Conservation (phyloP, 1,284 basidiomycete genomes). For the Cryptococcus jaspeensis region DNA sequence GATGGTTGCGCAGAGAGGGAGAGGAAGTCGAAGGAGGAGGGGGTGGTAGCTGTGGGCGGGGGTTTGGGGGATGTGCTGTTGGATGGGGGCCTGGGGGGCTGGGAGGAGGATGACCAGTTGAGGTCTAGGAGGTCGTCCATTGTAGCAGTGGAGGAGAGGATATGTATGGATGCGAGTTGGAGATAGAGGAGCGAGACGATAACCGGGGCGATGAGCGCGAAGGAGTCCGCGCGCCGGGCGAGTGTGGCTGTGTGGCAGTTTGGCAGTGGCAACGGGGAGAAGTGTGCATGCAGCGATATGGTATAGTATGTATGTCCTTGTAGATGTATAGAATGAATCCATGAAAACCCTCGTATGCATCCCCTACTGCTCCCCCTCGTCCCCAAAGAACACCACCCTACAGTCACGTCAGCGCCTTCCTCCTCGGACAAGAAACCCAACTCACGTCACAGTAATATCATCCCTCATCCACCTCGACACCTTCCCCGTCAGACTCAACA, state of each 20-base stretch:
- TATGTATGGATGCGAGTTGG: no score
- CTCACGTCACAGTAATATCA: constrained; percentile 85
- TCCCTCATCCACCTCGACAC: constrained; percentile 76
- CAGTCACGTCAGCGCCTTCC: not conserved
- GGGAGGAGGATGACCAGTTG: constrained; percentile 43
- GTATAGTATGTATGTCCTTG: no score
- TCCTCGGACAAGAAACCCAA: constrained; percentile 37
- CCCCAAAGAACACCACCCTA: constrained; percentile 5
- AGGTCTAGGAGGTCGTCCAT: constrained; percentile 57
- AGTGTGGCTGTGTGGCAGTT: no score
- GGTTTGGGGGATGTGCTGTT: constrained; percentile 1
- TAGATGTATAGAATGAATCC: no score
- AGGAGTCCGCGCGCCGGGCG: no score
- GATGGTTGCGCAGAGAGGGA: constrained; percentile 11
- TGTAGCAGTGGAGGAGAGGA: not conserved
- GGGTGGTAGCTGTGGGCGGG: constrained; percentile 10
- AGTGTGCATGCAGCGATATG: no score
- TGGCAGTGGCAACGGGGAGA: no score
- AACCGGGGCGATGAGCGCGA: no score
- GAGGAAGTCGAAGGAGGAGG: constrained; percentile 42
- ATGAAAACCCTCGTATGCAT: no score
- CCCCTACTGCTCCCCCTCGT: not conserved
- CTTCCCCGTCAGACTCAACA: constrained; percentile 84
- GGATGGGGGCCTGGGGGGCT: constrained; percentile 1
- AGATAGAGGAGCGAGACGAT: no score